Conservation (phyloP, 106 monocot genomes). For the Chionographis japonica region DNA sequence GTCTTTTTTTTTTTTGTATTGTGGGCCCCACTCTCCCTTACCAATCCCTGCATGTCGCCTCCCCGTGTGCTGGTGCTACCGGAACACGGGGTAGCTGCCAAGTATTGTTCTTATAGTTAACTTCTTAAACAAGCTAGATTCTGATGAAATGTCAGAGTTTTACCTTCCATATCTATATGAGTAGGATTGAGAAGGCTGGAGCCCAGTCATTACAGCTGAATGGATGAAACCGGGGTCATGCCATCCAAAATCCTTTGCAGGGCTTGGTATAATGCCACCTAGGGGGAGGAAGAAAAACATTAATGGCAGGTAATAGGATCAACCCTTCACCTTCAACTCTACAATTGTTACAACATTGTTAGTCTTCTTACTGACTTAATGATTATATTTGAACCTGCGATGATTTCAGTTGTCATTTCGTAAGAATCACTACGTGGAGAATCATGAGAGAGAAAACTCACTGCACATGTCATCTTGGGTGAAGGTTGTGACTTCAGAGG, state of each 20-base stretch:
- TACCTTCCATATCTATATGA: slow-evolving; percentile 67
- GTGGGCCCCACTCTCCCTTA: no score
- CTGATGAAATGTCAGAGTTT: background rate
- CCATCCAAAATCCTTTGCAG: slow-evolving; percentile 81
- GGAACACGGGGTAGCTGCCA: no score
- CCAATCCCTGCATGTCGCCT: no score
- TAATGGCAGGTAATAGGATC: background rate
- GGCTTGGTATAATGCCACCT: slow-evolving; percentile 38
- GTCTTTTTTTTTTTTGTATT: no score
- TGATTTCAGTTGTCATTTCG: no score
- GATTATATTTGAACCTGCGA: no score
- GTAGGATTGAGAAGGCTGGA: slow-evolving; percentile 51
- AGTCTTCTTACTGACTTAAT: no score
- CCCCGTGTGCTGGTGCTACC: no score
- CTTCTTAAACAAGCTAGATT: no score
- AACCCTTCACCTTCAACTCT: no score
- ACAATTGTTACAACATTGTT: background rate
- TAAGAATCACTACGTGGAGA: background rate
- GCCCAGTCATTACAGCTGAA: slow-evolving; percentile 55
- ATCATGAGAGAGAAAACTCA: slow-evolving; percentile 17
- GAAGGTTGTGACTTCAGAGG: slow-evolving; percentile 49
- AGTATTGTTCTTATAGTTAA: no score
- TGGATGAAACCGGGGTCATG: slow-evolving; percentile 82
- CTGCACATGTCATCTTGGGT: slow-evolving; percentile 59
- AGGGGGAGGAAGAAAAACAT: background rate